Base-by-base conservation (phyloP, 1,284 basidiomycete species). In the Puccinia coronata region DNA sequence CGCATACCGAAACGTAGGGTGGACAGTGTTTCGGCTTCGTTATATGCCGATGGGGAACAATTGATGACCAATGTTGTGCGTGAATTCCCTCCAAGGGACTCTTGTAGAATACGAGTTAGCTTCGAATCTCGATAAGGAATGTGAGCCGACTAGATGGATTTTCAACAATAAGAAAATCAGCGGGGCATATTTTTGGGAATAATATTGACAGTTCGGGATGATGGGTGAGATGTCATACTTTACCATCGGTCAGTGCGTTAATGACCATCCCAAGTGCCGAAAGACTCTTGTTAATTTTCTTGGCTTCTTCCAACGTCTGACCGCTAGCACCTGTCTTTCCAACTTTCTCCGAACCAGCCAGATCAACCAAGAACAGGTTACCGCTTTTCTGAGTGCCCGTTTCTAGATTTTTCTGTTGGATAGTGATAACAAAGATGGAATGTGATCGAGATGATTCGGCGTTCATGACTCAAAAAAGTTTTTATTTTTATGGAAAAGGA, bases 231-330 rank as follows among this genome's bases (percentile, higher is more conserved):
- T 59, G 1, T 57, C 89, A 72, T 83, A 92, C 95, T 90, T 98
- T 98, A 82, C 92, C 90, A 85, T 99, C 97, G 1, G 97, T 99
- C 82, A 99, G 88, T 3, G 96, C 93, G 85, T 99, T 99, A 87
- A 99, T 99, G 86, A 99, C 97, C 96, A 99, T 99, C 70, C 97
- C 97, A 82, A 99, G 90, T 16, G 97, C 96, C 28, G 95, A 98
- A 59, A 99, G 88, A 81, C 93, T 95, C 88, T 99, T 99, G 89
- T 99, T 99, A 88, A 99, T 99, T 90, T 99, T 99, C 90, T 99
- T 99, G 18, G 97, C 97, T 87, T 99, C 97, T 87, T 99, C 97
- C 18, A 99, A 88, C 47, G 97, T 99, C 87, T 99, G 97, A 1
- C 97, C 97, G 16, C 96, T 98, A 65, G 97, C 97, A 49, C 97